Percentiles rank a stretch among this genome's conserved stretches.
phyloP scores from a whole-genome alignment of 768 basidiomycete species.

The Mycena kentingensis region DNA sequence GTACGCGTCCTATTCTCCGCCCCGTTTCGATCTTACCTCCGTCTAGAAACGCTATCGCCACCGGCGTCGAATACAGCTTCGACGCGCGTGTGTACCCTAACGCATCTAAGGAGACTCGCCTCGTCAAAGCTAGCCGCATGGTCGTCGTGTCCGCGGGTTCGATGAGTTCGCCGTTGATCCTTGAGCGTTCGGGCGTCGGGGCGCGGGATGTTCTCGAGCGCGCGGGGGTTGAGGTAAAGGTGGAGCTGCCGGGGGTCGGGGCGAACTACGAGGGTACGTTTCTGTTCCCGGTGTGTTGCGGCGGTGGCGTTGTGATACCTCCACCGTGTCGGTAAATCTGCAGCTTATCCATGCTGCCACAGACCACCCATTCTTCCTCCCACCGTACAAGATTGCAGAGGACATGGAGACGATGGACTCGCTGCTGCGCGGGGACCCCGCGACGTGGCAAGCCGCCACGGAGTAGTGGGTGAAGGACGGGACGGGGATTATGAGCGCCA shows the following conservation, averaged over 20 bases:
- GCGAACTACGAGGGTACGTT: conserved; percentile 34
- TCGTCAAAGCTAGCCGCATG: conserved; percentile 31
- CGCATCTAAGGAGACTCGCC: conserved; percentile 2
- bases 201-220: conserved; percentile 29
- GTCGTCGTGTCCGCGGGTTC: conserved; percentile 43
- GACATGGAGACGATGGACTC: conserved; percentile 9
- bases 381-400: conserved; percentile 12
- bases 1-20: conserved; percentile 10
- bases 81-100: conserved; percentile 16
- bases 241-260: conserved; percentile 45
- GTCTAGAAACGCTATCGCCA: conserved; percentile 15
- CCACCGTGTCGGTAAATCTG: no score
- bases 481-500: conserved; percentile 37
- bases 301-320: no score
- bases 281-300: no score
- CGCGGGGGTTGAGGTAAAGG: conserved; percentile 31
- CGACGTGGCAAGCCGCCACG: neutral
- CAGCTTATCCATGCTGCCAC: neutral
- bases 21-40: neutral
- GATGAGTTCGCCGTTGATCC: conserved; percentile 40
- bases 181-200: conserved; percentile 56
- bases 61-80: conserved; percentile 18
- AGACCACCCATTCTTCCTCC: conserved; percentile 22
- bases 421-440: conserved; percentile 18
- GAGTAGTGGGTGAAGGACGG: conserved; percentile 35